phyloP scores from a whole-genome alignment of 352 stramenopile species.

The Albugo laibachii region DNA sequence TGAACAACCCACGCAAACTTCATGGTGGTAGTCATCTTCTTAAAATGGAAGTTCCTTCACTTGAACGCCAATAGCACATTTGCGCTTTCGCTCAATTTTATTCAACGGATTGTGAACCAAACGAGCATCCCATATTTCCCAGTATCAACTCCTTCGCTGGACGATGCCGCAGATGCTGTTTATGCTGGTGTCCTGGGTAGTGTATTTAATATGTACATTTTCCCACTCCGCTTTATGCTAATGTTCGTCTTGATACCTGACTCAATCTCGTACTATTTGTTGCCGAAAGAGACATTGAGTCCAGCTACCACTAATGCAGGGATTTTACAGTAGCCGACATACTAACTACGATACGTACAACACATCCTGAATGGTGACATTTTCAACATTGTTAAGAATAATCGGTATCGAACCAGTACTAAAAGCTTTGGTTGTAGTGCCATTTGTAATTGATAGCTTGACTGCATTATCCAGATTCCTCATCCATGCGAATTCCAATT shows the following conservation, averaged over 20 bases:
- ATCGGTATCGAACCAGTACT: constrained; percentile 4
- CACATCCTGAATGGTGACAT: constrained; percentile 6
- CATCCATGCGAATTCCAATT: constrained; percentile 1
- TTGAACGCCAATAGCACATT: background rate
- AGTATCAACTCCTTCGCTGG: background rate
- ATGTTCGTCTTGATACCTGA: background rate
- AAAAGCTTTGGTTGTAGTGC: constrained; percentile 2
- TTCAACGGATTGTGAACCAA: background rate
- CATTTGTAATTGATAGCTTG: constrained; percentile 5
- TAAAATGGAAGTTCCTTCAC: background rate
- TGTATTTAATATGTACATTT: background rate
- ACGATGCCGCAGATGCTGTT: background rate
- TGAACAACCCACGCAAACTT: background rate
- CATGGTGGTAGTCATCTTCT: background rate
- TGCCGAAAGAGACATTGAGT: background rate
- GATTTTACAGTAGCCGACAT: constrained; percentile 7
- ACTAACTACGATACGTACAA: constrained; percentile 8
- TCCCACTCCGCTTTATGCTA: constrained; percentile 1
- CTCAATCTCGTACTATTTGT: too few species aligned
- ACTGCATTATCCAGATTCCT: background rate
- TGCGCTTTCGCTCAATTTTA: background rate
- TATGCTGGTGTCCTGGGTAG: background rate
- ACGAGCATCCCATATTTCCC: constrained; percentile 3
- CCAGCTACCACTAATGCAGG: background rate
- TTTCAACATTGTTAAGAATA: background rate